Base-by-base conservation (phyloP, 768 basidiomycete species). In the Leccinum olivaceopallidum region DNA sequence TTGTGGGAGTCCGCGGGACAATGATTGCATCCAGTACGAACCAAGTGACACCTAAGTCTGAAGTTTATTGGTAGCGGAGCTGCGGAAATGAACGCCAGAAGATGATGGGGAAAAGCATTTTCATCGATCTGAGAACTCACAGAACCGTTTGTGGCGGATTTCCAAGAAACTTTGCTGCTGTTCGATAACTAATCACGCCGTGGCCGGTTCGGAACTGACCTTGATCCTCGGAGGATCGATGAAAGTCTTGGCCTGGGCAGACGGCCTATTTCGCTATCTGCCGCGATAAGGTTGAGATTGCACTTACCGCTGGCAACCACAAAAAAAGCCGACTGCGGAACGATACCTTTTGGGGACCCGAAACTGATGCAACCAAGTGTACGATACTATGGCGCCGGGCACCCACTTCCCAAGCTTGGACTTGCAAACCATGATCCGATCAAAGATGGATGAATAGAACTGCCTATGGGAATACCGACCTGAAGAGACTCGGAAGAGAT, bases 41-140 rank as follows among this genome's bases (percentile, higher is more conserved):
- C 58, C 53, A 32, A 44, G 30, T 52, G 55, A 36, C 3, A 34
- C 30, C 26, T 12, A 42, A 42, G 39, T 42, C 39, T 42, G 39
- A 42, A 42, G 39, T 16, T 42, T 7, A n/a, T n/a, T 42, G 20
- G 44, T 20, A 44, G 44, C n/a, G 20, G 44, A 44, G 5, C 44
- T 44, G 44, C n/a, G 44, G 44, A 44, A 20, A 44, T 44, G 18
- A 42, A 42, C 7, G 6, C 32, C 2, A 26, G 20, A 39, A 16
- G 58, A 42, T 58, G 57, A 62, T 47, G 16, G 44, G 44, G n/a
- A 3, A 14, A 37, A n/a, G 39, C 39, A 42, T 42, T n/a, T 37
- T 14, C 36, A 37, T 37, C 36, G 36, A 37, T 34, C 37, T 42
- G 39, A 42, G 39, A 42, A 42, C 39, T n/a, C n/a, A 44, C n/a